Evolutionary conservation across 2,329 filamentous ascomycete species (phyloP), one percentile per base, ranked within the genome.

Genomic region (Penicillium sp.): DNA sequence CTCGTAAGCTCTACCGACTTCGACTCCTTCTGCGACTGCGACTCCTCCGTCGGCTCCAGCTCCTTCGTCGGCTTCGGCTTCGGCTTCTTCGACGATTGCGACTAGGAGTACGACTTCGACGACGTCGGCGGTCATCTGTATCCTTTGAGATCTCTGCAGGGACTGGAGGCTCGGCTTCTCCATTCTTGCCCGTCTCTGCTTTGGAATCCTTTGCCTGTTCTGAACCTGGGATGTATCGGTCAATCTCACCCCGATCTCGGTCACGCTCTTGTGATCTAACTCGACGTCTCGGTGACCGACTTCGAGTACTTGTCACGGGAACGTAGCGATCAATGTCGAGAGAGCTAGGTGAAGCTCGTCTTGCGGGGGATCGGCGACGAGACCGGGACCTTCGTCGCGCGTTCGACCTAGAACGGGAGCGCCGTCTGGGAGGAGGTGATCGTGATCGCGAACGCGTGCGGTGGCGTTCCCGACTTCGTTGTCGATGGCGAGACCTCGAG

Each of bases 281-380:
- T 33, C 77, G 71, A 24, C 76, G 73, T 51, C 76, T 72, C 16
- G 77, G 77, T 24, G 76, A 77, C 36, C 74, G 70, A 60, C 76
- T 78, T 39, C 76, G 72, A 41, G 71, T 71, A 58, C 75, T 78
- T 9, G 74, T 78, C 13, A 72, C 56, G 7, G 77, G 77, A 2
- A 78, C 74, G 57, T 78, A 78, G n/a, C 77, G 75, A 62, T 78
- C 77, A 57, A 78, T 78, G 56, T 78, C 77, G 35, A 75, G 69
- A 54, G 70, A 63, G 52, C 68, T 70, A 16, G 70, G 73, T 2
- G 73, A 71, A 35, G 65, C 66, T 24, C 70, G 66, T 40, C 69
- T 65, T 37, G 64, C 65, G 24, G 66, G 65, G 9, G 72, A 73
- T 18, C 67, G 66, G 49, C 68, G 70, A 22, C 72, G 71, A 41